These are phyloP conservation scores for Psilocybe tampanensis DNA, from an alignment of 768 basidiomycete species.

Conservation along the genomic window DNA sequence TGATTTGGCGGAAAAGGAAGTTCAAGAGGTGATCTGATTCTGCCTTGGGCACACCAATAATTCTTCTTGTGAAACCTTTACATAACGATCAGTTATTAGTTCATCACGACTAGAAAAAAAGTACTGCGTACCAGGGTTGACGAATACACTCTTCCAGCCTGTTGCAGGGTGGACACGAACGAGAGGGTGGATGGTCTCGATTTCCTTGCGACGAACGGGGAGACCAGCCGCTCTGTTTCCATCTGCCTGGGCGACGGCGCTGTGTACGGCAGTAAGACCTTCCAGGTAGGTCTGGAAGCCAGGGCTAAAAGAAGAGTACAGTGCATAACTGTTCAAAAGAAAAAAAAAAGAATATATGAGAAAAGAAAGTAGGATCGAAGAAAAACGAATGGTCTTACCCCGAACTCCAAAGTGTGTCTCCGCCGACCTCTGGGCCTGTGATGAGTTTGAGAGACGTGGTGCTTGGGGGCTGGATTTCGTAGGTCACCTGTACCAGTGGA, in stretches of 20 bases:
- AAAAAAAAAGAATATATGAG: neutral
- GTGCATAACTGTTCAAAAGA: constrained; percentile 67
- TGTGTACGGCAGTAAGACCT: constrained; percentile 72
- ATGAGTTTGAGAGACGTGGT: constrained; percentile 77
- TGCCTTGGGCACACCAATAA: constrained; percentile 77
- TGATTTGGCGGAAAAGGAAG: constrained; percentile 74
- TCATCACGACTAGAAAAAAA: neutral
- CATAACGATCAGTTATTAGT: neutral
- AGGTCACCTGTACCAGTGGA: constrained; percentile 49
- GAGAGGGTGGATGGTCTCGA: constrained; percentile 77
- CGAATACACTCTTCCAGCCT: constrained; percentile 82
- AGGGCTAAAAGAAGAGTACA: constrained; percentile 82
- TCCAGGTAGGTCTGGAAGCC: constrained; percentile 79
- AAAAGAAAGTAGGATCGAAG: neutral
- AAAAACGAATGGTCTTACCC: constrained; percentile 48
- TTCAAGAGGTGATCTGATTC: constrained; percentile 76
- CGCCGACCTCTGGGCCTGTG: constrained; percentile 69
- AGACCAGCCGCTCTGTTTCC: constrained; percentile 71
- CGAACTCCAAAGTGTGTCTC: constrained; percentile 82
- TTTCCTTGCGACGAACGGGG: constrained; percentile 66
- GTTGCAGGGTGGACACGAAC: constrained; percentile 86
- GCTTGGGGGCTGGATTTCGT: constrained; percentile 82
- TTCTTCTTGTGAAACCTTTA: constrained; percentile 76
- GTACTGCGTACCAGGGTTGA: constrained; percentile 63
- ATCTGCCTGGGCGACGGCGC: constrained; percentile 76